Evolutionary conservation across 1,139 yeast genomes (phyloP).

Genomic region (Casaregolazyma lundiana): DNA sequence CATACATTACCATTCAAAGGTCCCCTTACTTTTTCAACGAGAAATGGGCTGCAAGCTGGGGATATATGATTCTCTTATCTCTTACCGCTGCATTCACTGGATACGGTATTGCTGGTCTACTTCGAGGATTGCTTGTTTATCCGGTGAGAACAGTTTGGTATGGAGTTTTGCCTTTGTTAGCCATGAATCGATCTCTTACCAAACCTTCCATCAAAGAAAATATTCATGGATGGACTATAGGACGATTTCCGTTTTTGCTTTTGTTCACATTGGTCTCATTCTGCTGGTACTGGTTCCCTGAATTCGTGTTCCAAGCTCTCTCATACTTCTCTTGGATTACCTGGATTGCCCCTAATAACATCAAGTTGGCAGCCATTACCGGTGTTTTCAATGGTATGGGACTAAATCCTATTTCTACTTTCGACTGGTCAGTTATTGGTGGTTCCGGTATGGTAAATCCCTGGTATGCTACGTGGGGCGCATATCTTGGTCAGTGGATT

Average conservation of each 20-base stretch:
- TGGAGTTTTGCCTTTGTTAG: constrained; percentile 47
- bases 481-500: constrained; percentile 37
- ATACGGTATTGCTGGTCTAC: constrained; percentile 53
- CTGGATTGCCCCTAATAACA: constrained; percentile 56
- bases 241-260: constrained; percentile 44
- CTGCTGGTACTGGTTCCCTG: constrained; percentile 54
- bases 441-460: constrained; percentile 36
- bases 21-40: constrained; percentile 29
- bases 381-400: constrained; percentile 59
- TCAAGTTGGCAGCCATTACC: constrained; percentile 51
- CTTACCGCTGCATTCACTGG: constrained; percentile 56
- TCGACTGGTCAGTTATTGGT: constrained; percentile 47
- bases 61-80: constrained; percentile 46
- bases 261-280: constrained; percentile 38
- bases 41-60: constrained; percentile 28
- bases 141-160: constrained; percentile 58
- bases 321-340: constrained; percentile 58
- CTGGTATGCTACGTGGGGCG: constrained; percentile 43
- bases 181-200: constrained; percentile 50
- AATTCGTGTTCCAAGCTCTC: constrained; percentile 46
- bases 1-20: constrained; percentile 30
- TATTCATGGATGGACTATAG: constrained; percentile 48
- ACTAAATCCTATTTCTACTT: constrained; percentile 50
- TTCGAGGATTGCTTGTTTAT: constrained; percentile 42
- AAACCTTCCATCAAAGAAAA: constrained; percentile 41